Base-by-base conservation (phyloP, 108 stramenopile genomes). In the Fragilariopsis cylindrus region DNA sequence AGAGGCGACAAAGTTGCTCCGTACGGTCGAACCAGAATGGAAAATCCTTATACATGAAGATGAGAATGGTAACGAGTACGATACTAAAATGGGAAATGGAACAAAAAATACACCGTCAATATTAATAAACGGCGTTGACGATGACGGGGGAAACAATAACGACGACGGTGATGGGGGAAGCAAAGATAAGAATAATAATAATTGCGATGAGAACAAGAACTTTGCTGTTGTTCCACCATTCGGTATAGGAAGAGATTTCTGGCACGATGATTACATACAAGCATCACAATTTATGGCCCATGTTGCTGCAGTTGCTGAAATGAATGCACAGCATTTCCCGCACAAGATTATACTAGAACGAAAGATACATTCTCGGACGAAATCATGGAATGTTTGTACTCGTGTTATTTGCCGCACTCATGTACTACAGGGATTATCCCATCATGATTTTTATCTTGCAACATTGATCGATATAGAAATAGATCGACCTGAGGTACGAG, bases 251-350 rank as follows among this genome's bases (percentile, higher is more conserved):
- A 63, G 81, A 8, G 60, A 72, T 11, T 89, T 79, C 74, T 11
- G 52, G 13, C 88, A 89, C 75, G 48, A 54, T 5, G 83, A 86
- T 47, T 89, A 74, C 69, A 56, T 86, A 63, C 43, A 67, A 3
- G 88, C 75, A 41, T 50, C 83, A 3, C 12, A 65, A 39, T 89
- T 89, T 64, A 45, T 84, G 19, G 60, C 60, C 13, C 76, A 84
- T 4, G 57, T 89, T 3, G 88, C 88, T 1, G 85, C 88, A 6
- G 83, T 89, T 7, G 81, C 83, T 4, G 80, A 86, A 76, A 73
- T 85, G 60, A 84, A 86, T 43, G 74, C 75, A 47, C 78, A 75
- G 71, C 88, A 89, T 57, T 89, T 75, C 75, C 85, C 88, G n/a
- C 21, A 53, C 5, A 16, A 53, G 53, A 43, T 85, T 3, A 16